Evolutionary conservation across 148 eudicot genomes (phyloP), one percentile per base, ranked within the genome.

Genomic region (Mesembryanthemum crystallinum): DNA sequence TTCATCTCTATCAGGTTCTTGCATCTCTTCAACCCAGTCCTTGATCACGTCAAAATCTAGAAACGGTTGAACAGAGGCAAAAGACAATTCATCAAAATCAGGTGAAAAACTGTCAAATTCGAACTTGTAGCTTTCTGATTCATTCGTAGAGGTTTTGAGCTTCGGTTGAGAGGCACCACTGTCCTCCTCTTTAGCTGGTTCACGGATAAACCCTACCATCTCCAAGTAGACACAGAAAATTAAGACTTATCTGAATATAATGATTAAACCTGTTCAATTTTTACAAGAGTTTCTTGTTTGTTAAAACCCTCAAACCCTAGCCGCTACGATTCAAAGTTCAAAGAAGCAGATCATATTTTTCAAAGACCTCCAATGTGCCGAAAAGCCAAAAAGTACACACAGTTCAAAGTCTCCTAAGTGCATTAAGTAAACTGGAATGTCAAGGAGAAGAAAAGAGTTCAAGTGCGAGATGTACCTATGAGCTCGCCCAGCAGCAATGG

Each of bases 161-260:
- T 84, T 76, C n/a, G 77, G 21, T 52, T 79, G 81, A 49, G 70
- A 74, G 67, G 32, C 68, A 62, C 58, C 74, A 68, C 54, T 58
- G 18, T 76, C 71, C 47, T 68, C 82, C 7, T 86, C 86, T 74
- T 85, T 66, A 49, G 76, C 61, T 69, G 76, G 63, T 28, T 82
- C 84, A 49, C 68, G 64, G 47, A 82, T 42, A 78, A 88, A 85
- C 67, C 92, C 90, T 74, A 90, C 90, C 96, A 91, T 91, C 78
- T 84, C 85, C 81, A 57, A 71, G 17, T 54, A 63, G 63, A 73
- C 57, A 81, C 11, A 74, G 21, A 65, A 71, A 76, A 69, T 82
- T 65, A 79, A 82, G 87, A 82, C 28, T 64, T 73, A 43, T 30
- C 51, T 37, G 64, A 35, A 39, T 1, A 39, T 5, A 66, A 33